phyloP scores from a whole-genome alignment of 257 asterid species.

The Verbascum thapsus region DNA sequence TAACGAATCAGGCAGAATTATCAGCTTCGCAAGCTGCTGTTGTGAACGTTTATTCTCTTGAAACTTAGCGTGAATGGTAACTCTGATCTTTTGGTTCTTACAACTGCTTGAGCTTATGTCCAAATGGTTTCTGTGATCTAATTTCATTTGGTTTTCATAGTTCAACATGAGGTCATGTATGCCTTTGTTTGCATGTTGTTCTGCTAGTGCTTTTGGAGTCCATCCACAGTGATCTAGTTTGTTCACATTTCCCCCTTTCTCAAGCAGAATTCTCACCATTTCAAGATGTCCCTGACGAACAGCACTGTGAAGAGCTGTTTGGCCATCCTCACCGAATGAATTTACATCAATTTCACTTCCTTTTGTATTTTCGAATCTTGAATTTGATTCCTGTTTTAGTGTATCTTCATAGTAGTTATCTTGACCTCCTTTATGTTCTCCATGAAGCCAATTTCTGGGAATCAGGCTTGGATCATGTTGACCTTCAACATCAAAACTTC shows the following conservation, averaged over 20 bases:
- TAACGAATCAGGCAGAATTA: constrained; percentile 74
- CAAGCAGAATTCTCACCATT: constrained; percentile 49
- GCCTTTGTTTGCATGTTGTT: constrained; percentile 43
- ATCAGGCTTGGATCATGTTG: constrained; percentile 43
- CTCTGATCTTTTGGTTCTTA: constrained; percentile 56
- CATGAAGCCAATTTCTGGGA: constrained; percentile 33
- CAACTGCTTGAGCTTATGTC: constrained; percentile 37
- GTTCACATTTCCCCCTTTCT: constrained; percentile 45
- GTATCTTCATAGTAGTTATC: constrained; percentile 12
- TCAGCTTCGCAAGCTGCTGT: constrained; percentile 50
- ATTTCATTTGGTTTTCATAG: constrained; percentile 36
- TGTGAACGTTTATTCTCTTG: constrained; percentile 29
- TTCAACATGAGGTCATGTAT: constrained; percentile 42
- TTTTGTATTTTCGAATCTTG: constrained; percentile 30
- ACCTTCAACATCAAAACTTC: constrained; percentile 45
- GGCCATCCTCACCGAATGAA: constrained; percentile 43
- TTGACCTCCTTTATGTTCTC: constrained; percentile 29
- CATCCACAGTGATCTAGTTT: constrained; percentile 47
- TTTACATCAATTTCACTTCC: constrained; percentile 34
- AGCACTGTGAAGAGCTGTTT: constrained; percentile 49
- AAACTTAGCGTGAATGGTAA: constrained; percentile 64
- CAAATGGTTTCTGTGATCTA: constrained; percentile 27
- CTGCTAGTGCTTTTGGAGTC: constrained; percentile 48
- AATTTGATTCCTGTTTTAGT: constrained; percentile 28
- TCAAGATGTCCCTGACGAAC: constrained; percentile 52